Evolutionary conservation across 2,329 filamentous ascomycete species (phyloP), one percentile per base, ranked within the genome.

Genomic region (Penicillium freii): DNA sequence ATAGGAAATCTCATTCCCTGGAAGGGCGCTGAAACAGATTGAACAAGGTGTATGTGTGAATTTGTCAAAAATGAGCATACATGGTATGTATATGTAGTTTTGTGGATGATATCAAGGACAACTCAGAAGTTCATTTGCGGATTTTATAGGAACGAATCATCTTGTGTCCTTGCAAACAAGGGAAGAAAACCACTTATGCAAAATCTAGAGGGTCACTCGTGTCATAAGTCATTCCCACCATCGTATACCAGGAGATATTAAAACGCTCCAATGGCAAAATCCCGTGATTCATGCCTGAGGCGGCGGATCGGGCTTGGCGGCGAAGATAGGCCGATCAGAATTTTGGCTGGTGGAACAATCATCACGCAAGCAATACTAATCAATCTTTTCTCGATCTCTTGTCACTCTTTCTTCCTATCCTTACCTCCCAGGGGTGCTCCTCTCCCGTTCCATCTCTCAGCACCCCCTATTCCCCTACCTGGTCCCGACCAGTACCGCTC

Each of bases 281-380:
- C 53, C 53, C 53, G 53, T 42, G 53, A 49, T 55, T 19, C 6
- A 23, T 39, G 50, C 56, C 45, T 57, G 23, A 70, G 67, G 68
- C 64, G 44, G 21, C 46, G 19, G 36, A 15, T 59, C 59, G 57
- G 60, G 27, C 54, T 64, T 65, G 64, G 61, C 66, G 62, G 62
- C 68, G 68, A 70, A 69, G 69, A 68, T 67, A 70, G 62, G 63
- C 69, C 67, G 68, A 66, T 56, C 67, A 67, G 65, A 72, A 68
- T 64, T 72, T 72, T 71, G 67, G 67, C 58, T 70, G 67, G 66
- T 56, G 58, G 56, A 60, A 57, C 40, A 53, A 56, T 21, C 54
- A 42, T 36, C 49, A 53, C 27, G 34, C 43, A 55, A 53, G 21
- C 51, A 46, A 44, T 29, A 54, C 7, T 39, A 47, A 47, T 46